A percentile compares a stretch with the other conserved stretches of the same genome.
Conservation (phyloP, 177 flowering plant species). For the Tripterygium wilfordii region DNA sequence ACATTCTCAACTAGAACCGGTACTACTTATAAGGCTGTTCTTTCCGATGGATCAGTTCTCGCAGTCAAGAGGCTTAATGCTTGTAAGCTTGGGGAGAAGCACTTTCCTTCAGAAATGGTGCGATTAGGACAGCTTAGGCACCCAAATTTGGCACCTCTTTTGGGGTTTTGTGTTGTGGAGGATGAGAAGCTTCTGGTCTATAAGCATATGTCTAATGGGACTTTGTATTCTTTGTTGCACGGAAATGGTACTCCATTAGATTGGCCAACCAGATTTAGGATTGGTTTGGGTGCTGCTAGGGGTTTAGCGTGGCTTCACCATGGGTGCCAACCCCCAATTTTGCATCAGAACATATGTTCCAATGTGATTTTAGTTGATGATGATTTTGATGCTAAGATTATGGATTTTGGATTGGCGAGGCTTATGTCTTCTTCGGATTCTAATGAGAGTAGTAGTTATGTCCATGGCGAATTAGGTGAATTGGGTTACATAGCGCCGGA, state of each 20-base stretch:
- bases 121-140: slow-evolving; percentile 48
- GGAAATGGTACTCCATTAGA: slow-evolving; percentile 20
- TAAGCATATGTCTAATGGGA: slow-evolving; percentile 50
- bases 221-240: slow-evolving; percentile 36
- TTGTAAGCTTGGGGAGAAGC: slow-evolving; percentile 45
- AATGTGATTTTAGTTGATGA: slow-evolving; percentile 50
- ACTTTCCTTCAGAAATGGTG: slow-evolving; percentile 48
- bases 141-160: slow-evolving; percentile 51
- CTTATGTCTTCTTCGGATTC: slow-evolving; percentile 31
- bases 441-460: slow-evolving; percentile 32
- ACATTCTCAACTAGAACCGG: slow-evolving; percentile 34
- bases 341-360: slow-evolving; percentile 51
- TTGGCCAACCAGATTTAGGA: slow-evolving; percentile 46
- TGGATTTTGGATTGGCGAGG: slow-evolving; percentile 50
- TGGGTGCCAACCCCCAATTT: slow-evolving; percentile 42
- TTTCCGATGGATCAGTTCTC: slow-evolving; percentile 50
- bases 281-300: slow-evolving; percentile 44
- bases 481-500: slow-evolving; percentile 60
- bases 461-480: slow-evolving; percentile 50
- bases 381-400: slow-evolving; percentile 44
- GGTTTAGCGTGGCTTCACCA: slow-evolving; percentile 68
- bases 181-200: slow-evolving; percentile 56
- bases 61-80: slow-evolving; percentile 44
- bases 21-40: slow-evolving; percentile 38
- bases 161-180: slow-evolving; percentile 52